Evolutionary conservation across 352 stramenopile genomes (phyloP).

Genomic region (Phytophthora brassicae): DNA sequence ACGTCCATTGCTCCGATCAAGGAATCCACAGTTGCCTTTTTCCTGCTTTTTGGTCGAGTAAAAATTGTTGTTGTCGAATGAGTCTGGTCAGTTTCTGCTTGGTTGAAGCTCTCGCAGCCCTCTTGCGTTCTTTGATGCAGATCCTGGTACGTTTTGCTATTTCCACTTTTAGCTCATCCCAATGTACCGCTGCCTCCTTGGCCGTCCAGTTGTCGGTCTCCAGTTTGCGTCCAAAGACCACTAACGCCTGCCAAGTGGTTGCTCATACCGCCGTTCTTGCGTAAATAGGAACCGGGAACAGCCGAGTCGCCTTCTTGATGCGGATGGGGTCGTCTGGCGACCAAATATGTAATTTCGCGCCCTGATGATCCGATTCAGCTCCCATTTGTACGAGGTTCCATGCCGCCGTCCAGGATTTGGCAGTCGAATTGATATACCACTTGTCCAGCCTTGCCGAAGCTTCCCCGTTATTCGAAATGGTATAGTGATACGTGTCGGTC

Average conservation of each 20-base stretch:
- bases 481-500: not conserved
- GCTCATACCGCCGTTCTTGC: not conserved
- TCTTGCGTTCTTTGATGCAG: not conserved
- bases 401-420: constrained; percentile 37
- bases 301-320: not conserved
- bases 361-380: not conserved
- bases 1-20: not conserved
- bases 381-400: constrained; percentile 27
- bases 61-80: not conserved
- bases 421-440: constrained; percentile 47
- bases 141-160: not conserved
- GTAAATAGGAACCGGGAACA: not conserved
- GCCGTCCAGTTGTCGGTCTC: not conserved
- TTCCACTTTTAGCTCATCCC: not conserved
- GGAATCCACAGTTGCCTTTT: too few relatives aligned
- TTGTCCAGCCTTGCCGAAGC: not conserved
- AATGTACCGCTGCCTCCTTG: not conserved
- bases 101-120: not conserved
- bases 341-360: not conserved
- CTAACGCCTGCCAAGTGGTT: not conserved
- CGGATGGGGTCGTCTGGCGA: not conserved
- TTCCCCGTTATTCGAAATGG: not conserved
- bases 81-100: not conserved
- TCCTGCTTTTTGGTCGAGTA: too few relatives aligned
- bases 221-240: not conserved